Conservation (phyloP, 75 land plant genomes). For the Azolla pinnata region DNA sequence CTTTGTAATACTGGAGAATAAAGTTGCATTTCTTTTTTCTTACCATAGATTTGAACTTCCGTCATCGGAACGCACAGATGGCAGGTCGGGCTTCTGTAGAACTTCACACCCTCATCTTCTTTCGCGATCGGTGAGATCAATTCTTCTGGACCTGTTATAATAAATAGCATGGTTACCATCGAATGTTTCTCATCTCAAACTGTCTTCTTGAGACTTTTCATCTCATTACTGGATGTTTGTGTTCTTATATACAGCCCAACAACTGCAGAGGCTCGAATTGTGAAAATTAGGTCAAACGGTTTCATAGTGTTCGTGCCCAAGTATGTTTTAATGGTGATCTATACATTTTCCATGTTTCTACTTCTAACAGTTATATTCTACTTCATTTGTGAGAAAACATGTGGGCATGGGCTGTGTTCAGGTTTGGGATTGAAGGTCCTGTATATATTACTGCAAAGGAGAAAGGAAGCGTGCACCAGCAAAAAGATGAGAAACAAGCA, state of each 20-base stretch:
- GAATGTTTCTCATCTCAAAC: too few relatives aligned
- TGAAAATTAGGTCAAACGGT: slow-evolving; percentile 85
- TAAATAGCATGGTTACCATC: too few relatives aligned
- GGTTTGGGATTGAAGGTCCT: slow-evolving; percentile 95
- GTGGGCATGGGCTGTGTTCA: slow-evolving; percentile 13
- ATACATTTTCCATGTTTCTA: too few relatives aligned
- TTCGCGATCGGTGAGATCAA: slow-evolving; percentile 56
- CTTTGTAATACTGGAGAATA: neutral
- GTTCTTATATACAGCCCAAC: slow-evolving; percentile 55
- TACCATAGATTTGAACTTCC: slow-evolving; percentile 75
- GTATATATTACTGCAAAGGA: slow-evolving; percentile 43
- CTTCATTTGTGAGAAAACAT: neutral
- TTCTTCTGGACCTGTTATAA: neutral
- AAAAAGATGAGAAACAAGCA: neutral
- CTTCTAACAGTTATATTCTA: neutral
- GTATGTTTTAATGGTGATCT: slow-evolving; percentile 34
- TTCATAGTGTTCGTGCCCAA: slow-evolving; percentile 97
- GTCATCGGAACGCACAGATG: slow-evolving; percentile 99
- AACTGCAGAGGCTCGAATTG: slow-evolving; percentile 77
- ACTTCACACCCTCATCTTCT: slow-evolving; percentile 94
- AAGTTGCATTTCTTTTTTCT: neutral
- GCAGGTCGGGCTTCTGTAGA: slow-evolving; percentile 96
- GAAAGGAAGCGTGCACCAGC: slow-evolving; percentile 8
- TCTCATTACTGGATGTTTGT: too few relatives aligned
- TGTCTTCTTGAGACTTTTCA: too few relatives aligned